Base-by-base conservation (phyloP, 305 asterid species). In the Solanum chacoense region DNA sequence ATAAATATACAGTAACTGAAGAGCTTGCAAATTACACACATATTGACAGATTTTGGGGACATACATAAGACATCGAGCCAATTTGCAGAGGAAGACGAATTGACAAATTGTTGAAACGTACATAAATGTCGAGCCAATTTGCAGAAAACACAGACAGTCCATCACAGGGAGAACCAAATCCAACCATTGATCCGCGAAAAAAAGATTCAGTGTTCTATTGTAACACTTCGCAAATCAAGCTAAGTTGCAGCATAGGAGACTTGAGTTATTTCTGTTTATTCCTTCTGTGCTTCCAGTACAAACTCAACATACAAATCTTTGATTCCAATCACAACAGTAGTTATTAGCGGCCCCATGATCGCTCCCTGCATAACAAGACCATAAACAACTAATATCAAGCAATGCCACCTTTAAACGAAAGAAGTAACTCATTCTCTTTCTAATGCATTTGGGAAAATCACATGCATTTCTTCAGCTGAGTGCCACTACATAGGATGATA, bases 261-360 rank as follows among this genome's bases (percentile, higher is more conserved):
- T 9, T 16, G 18, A 11, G 7, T 29, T 3, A 45, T 11, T 18
- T 45, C 40, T 81, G 13, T 34, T 81, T 29, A 81, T 45, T 90
- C 95, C 88, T 94, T 93, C 37, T 90, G 91, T 73, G 92, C 92
- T 88, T 93, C 97, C 89, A 95, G 88, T 35, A 95, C 97, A 69
- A 95, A 95, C 90, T 95, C 98, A 32, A 95, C 96, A 75, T 96
- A 96, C 92, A 96, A 92, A 90, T 96, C 94, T 91, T 96, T 96
- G 37, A 96, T 93, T 24, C 95, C 98, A 31, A 95, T 95, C 38
- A 95, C 99, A 65, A 95, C 95, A 6, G 98, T 96, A 22, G 99
- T 96, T 87, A 95, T 96, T 92, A 95, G 87, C 3, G 99, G 99
- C 86, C 99, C 99, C 96, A 96, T 95, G 90, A 96, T 95, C 7